phyloP scores from a whole-genome alignment of 208 protist genomes.

The Trypanosoma avium region DNA sequence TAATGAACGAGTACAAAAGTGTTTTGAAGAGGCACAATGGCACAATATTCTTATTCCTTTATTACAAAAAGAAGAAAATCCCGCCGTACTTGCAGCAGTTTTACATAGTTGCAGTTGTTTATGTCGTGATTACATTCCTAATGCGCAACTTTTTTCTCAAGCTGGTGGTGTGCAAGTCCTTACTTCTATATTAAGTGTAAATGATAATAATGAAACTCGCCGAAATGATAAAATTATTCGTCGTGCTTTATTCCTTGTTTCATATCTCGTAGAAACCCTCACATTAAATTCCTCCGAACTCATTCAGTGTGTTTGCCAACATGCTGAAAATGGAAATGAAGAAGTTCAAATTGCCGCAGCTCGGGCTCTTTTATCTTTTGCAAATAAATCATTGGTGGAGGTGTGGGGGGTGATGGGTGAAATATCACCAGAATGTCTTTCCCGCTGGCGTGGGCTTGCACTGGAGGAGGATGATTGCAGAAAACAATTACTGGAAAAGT shows the following conservation, averaged over 20 bases:
- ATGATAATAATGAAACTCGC: neutral
- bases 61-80: conserved; percentile 18
- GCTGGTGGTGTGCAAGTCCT: conserved; percentile 34
- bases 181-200: neutral
- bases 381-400: conserved; percentile 30
- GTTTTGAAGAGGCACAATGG: conserved; percentile 40
- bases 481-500: conserved; percentile 17
- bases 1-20: conserved; percentile 53
- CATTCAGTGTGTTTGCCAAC: conserved; percentile 25
- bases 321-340: conserved; percentile 19
- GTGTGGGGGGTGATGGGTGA: conserved; percentile 33
- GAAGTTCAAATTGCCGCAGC: conserved; percentile 46
- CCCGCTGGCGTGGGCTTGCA: conserved; percentile 33
- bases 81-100: conserved; percentile 38
- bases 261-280: conserved; percentile 46
- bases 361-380: conserved; percentile 28
- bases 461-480: conserved; percentile 35
- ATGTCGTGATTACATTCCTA: conserved; percentile 51
- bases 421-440: conserved; percentile 31
- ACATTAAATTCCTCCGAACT: conserved; percentile 34
- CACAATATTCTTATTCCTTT: conserved; percentile 23
- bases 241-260: conserved; percentile 49
- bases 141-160: conserved; percentile 43
- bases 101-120: conserved; percentile 71
- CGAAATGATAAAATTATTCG: conserved; percentile 36